Conservation (phyloP, 345 rosid species). For the Cardiospermum halicacabum region DNA sequence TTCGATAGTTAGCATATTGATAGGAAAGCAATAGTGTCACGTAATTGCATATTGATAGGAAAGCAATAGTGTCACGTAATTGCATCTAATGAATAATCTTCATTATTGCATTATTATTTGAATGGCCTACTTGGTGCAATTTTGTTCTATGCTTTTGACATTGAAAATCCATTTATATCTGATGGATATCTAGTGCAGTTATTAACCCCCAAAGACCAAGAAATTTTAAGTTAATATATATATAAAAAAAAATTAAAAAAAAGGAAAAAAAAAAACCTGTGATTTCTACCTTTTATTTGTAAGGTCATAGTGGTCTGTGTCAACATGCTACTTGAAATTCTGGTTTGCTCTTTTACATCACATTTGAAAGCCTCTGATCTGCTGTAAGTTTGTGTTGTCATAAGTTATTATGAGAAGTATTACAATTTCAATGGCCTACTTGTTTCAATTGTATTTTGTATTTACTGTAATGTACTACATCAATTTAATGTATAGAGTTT, state of each 20-base stretch:
- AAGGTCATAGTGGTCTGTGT: not conserved
- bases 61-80: not conserved
- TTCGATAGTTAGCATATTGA: not conserved
- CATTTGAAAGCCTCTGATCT: not conserved
- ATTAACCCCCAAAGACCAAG: not conserved
- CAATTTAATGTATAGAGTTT: not conserved
- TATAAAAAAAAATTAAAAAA: too few relatives aligned
- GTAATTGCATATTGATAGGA: not conserved
- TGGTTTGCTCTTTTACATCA: not conserved
- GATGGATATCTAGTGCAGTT: not conserved
- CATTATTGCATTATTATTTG: not conserved
- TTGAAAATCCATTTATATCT: not conserved
- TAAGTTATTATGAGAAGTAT: not conserved
- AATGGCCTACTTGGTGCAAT: not conserved
- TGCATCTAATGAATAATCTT: not conserved
- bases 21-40: not conserved
- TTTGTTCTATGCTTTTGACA: not conserved
- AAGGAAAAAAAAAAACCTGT: too few relatives aligned
- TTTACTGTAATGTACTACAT: not conserved
- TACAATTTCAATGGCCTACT: not conserved
- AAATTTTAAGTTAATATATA: constrained; percentile 9
- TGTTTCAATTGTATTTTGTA: not conserved
- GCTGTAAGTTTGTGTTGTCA: not conserved
- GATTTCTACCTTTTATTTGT: too few relatives aligned
- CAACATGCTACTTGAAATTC: not conserved